These are phyloP conservation scores for Litsea cubeba DNA, from an alignment of 164 flowering plant genomes.

Conservation along the genomic window DNA sequence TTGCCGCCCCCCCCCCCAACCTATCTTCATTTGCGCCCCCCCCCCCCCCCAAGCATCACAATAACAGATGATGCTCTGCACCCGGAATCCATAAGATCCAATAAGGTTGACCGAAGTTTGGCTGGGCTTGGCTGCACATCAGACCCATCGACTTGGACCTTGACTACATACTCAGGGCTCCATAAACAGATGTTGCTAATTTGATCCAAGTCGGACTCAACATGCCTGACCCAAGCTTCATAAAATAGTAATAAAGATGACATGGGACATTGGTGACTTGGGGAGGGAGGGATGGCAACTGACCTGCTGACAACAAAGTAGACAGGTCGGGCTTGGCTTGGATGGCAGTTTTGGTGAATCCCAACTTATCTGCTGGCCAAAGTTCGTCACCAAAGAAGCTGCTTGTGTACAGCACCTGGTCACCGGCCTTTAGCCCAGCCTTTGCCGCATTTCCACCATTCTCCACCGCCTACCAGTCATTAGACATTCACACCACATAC, in stretches of 20 bases:
- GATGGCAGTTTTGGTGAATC: conserved; percentile 95
- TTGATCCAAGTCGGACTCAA: background rate
- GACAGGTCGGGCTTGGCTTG: conserved; percentile 94
- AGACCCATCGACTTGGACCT: background rate
- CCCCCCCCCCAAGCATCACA: too few species aligned
- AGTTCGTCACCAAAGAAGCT: conserved; percentile 98
- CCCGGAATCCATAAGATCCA: background rate
- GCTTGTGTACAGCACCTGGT: conserved; percentile 93
- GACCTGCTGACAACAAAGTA: conserved; percentile 95
- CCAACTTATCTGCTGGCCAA: conserved; percentile 98
- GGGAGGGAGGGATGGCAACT: background rate
- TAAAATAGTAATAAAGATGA: too few species aligned
- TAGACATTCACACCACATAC: background rate
- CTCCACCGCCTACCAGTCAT: conserved; percentile 57
- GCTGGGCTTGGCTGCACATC: background rate
- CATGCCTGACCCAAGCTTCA: background rate
- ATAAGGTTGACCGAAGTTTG: background rate
- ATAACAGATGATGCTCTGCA: too few species aligned
- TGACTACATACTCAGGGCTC: background rate
- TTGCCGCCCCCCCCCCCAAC: too few species aligned
- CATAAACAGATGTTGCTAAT: background rate
- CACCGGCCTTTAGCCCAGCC: conserved; percentile 86
- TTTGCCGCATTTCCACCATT: conserved; percentile 91
- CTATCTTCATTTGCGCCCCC: too few species aligned
- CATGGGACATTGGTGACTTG: background rate